phyloP scores from a whole-genome alignment of 495 filamentous ascomycete genomes.

The Tuber microsphaerosporum region DNA sequence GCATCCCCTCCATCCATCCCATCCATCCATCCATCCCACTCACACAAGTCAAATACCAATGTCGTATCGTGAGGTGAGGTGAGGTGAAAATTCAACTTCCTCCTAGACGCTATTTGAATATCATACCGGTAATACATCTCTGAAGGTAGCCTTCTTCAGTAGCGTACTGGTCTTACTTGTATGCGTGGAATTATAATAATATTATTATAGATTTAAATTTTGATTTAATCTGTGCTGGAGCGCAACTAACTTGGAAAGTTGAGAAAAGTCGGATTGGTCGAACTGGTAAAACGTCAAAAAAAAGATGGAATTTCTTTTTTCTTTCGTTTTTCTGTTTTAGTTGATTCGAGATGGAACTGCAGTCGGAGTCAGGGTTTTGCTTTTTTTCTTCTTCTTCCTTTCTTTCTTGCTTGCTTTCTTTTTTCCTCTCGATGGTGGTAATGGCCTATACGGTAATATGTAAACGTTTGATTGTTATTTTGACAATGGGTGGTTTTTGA shows the following conservation, averaged over 20 bases:
- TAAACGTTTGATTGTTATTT: not conserved
- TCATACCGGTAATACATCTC: too few species aligned
- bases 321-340: not conserved
- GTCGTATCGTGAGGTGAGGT: not conserved
- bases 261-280: slow-evolving; percentile 2
- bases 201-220: not conserved
- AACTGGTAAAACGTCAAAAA: not conserved
- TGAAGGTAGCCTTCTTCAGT: not conserved
- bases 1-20: too few species aligned
- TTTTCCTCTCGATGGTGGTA: not conserved
- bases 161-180: not conserved
- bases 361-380: not conserved
- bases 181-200: not conserved
- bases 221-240: not conserved
- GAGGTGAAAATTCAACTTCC: not conserved
- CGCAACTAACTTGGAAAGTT: too few species aligned
- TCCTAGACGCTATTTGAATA: not conserved
- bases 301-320: not conserved
- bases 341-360: not conserved
- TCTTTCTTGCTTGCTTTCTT: too few species aligned
- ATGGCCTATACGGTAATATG: not conserved
- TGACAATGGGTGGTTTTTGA: not conserved
- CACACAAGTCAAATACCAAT: too few species aligned
- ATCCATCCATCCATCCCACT: too few species aligned
- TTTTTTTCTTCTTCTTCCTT: not conserved